A percentile compares a stretch with the other conserved stretches of the same genome.
Conservation (phyloP, 2,329 filamentous ascomycete genomes). For the Aspergillus vadensis region DNA sequence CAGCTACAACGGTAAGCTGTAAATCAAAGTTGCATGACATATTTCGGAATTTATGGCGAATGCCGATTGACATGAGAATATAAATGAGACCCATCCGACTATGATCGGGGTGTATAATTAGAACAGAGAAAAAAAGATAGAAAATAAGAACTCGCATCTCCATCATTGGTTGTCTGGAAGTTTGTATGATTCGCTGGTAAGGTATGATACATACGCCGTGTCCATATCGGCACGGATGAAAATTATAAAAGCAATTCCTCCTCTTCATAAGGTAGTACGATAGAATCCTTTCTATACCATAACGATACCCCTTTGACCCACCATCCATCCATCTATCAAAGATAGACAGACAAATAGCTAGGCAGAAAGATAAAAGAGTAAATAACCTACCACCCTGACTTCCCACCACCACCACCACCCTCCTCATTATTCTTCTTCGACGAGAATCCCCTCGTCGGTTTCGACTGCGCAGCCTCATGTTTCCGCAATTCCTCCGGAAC, state of each 20-base stretch:
- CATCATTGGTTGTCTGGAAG: neutral
- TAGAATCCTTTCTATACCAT: neutral
- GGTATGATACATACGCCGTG: neutral
- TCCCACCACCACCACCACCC: slow-evolving; percentile 42
- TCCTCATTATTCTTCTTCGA: slow-evolving; percentile 46
- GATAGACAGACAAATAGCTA: neutral
- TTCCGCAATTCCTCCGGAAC: slow-evolving; percentile 89
- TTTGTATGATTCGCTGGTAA: neutral
- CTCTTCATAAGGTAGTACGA: neutral
- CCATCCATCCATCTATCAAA: neutral
- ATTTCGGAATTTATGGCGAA: neutral
- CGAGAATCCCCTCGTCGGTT: slow-evolving; percentile 54
- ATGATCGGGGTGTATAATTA: neutral
- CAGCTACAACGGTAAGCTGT: slow-evolving; percentile 54
- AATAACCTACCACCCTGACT: slow-evolving; percentile 35
- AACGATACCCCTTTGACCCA: neutral
- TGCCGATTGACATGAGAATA: neutral
- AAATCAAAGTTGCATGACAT: slow-evolving; percentile 3
- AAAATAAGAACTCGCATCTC: too few species aligned
- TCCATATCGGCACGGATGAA: neutral
- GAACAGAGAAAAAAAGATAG: neutral
- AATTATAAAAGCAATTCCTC: neutral
- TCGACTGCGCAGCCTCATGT: slow-evolving; percentile 89
- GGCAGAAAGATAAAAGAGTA: neutral
- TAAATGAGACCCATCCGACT: neutral